Percentiles rank a stretch among this genome's conserved stretches.
Evolutionary conservation across 1,284 basidiomycete genomes (phyloP).

Genomic region (Pseudozyma flocculosa): DNA sequence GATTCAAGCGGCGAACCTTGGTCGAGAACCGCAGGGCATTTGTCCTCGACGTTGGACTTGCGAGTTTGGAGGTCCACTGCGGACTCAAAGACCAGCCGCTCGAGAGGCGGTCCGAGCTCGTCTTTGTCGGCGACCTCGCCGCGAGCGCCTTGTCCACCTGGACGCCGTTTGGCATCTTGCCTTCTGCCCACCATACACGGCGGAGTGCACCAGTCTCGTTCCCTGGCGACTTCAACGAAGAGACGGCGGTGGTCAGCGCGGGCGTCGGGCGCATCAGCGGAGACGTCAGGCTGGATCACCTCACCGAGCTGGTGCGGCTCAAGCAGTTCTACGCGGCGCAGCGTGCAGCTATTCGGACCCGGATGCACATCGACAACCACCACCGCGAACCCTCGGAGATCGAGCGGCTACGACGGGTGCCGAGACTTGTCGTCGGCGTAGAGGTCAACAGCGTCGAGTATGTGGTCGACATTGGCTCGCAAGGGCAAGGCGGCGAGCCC

Average conservation of each 20-base stretch:
- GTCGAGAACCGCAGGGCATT: slow-evolving; percentile 49
- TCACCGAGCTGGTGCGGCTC: slow-evolving; percentile 20
- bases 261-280: slow-evolving; percentile 29
- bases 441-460: slow-evolving; percentile 30
- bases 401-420: slow-evolving; percentile 17
- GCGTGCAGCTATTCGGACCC: slow-evolving; percentile 8
- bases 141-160: slow-evolving; percentile 29
- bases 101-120: slow-evolving; percentile 17
- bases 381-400: slow-evolving; percentile 10
- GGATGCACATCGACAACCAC: slow-evolving; percentile 13
- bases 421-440: slow-evolving; percentile 27
- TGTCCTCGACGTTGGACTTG: slow-evolving; percentile 20
- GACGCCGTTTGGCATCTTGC: slow-evolving; percentile 52
- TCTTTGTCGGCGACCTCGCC: slow-evolving; percentile 25
- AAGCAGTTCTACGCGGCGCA: slow-evolving; percentile 9
- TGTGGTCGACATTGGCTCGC: slow-evolving; percentile 26
- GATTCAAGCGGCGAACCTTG: neutral
- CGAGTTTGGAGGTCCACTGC: slow-evolving; percentile 24
- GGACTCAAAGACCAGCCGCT: slow-evolving; percentile 5
- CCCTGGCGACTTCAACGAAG: slow-evolving; percentile 49
- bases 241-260: slow-evolving; percentile 29
- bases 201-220: slow-evolving; percentile 21
- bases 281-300: slow-evolving; percentile 16
- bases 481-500: neutral
- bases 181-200: slow-evolving; percentile 1